These are phyloP conservation scores for Melastoma candidum DNA, from an alignment of 441 rosid genomes.

Conservation along the genomic window DNA sequence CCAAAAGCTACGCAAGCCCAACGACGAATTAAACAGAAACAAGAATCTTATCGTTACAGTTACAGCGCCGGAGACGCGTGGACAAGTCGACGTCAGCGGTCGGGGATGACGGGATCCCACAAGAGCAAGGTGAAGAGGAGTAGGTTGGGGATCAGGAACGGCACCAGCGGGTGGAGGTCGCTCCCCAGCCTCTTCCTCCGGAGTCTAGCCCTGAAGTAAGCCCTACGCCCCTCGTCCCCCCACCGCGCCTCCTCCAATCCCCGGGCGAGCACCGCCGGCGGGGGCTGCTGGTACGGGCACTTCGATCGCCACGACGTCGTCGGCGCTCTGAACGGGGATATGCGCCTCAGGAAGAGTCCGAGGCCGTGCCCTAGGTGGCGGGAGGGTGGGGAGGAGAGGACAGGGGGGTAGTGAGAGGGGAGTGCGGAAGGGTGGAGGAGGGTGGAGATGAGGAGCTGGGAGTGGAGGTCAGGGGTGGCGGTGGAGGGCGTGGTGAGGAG, in stretches of 20 bases:
- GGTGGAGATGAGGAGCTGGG: constrained; percentile 51
- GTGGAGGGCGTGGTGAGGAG: constrained; percentile 67
- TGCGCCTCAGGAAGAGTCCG: constrained; percentile 50
- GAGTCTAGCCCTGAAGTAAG: constrained; percentile 44
- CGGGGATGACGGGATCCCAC: too few species aligned
- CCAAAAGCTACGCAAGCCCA: too few species aligned
- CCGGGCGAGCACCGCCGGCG: constrained; percentile 44
- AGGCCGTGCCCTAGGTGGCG: constrained; percentile 40
- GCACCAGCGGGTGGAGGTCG: constrained; percentile 43
- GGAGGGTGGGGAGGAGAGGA: constrained; percentile 4
- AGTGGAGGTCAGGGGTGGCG: constrained; percentile 48
- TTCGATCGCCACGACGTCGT: constrained; percentile 66
- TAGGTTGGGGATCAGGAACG: constrained; percentile 19
- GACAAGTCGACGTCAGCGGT: too few species aligned
- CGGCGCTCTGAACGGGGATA: constrained; percentile 41
- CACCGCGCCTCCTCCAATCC: constrained; percentile 68
- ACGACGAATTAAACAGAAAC: too few species aligned
- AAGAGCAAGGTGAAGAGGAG: too few species aligned
- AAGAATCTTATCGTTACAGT: too few species aligned
- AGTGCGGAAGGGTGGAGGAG: constrained; percentile 45
- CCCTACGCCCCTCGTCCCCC: constrained; percentile 45
- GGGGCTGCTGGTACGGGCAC: constrained; percentile 75
- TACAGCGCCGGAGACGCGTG: too few species aligned
- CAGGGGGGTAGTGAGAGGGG: constrained; percentile 82
- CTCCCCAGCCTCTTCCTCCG: constrained; percentile 32